Conservation (phyloP, 176 grass and related monocot species). For the Miscanthus lutarioriparius region DNA sequence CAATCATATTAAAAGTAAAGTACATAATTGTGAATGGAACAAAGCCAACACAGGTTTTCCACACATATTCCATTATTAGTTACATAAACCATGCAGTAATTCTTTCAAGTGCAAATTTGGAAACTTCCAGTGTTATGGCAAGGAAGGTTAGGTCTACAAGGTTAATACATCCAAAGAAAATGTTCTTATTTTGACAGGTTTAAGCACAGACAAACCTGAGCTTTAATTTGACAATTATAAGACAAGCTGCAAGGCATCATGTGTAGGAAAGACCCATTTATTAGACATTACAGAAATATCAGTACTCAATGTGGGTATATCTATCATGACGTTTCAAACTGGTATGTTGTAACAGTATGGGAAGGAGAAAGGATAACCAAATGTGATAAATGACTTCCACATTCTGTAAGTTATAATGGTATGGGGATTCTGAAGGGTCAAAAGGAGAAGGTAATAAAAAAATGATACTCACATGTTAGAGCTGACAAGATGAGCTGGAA, state of each 20-base stretch:
- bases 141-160: neutral
- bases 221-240: neutral
- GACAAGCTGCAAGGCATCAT: neutral
- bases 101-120: neutral
- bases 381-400: neutral
- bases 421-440: neutral
- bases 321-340: neutral
- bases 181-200: neutral
- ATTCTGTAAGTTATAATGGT: neutral
- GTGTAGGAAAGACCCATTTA: neutral
- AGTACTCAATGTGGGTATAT: neutral
- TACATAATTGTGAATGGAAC: neutral
- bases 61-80: neutral
- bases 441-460: neutral
- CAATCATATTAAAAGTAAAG: neutral
- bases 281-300: neutral
- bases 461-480: slow-evolving; percentile 63
- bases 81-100: too few species aligned
- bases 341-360: neutral
- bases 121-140: neutral
- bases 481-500: slow-evolving; percentile 80
- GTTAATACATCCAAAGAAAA: neutral
- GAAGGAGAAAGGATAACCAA: neutral
- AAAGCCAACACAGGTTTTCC: neutral
- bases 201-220: neutral